Conservation (phyloP, 179 eudicot species). For the Drosera spatulata region DNA sequence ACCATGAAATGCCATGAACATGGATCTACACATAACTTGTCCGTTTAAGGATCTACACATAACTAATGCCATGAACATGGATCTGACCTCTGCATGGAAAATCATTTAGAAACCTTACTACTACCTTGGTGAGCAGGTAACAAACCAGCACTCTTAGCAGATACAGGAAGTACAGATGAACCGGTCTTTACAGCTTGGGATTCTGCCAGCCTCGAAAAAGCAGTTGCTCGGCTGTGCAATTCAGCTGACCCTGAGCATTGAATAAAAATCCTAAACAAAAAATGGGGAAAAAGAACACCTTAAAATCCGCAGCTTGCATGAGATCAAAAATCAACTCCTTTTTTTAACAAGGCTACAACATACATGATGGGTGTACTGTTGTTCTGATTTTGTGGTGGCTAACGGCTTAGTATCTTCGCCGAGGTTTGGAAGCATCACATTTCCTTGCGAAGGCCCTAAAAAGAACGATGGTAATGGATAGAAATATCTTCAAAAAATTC, state of each 20-base stretch:
- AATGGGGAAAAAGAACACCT: not conserved
- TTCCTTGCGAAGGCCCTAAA: slow-evolving; percentile 9
- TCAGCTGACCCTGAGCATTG: slow-evolving; percentile 24
- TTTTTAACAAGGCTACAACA: slow-evolving; percentile 14
- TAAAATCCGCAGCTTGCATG: too few relatives aligned
- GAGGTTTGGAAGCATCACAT: slow-evolving; percentile 2
- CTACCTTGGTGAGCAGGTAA: slow-evolving; percentile 63
- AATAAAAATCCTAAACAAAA: slow-evolving; percentile 15
- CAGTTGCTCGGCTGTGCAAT: slow-evolving; percentile 29
- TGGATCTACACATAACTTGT: not conserved
- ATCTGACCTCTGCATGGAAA: not conserved
- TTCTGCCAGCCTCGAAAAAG: slow-evolving; percentile 29
- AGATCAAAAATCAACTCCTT: not conserved
- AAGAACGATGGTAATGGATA: not conserved
- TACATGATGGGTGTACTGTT: slow-evolving; percentile 7
- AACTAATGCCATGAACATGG: not conserved
- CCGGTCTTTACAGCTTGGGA: slow-evolving; percentile 13
- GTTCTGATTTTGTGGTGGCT: not conserved
- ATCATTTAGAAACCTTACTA: not conserved
- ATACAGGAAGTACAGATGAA: slow-evolving; percentile 65
- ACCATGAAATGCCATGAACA: not conserved
- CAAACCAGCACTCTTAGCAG: slow-evolving; percentile 79
- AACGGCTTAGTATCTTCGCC: slow-evolving; percentile 2
- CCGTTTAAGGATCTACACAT: not conserved
- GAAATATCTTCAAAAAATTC: not conserved